These are phyloP conservation scores for Lablab purpureus DNA, from an alignment of 306 rosid species.

Conservation along the genomic window DNA sequence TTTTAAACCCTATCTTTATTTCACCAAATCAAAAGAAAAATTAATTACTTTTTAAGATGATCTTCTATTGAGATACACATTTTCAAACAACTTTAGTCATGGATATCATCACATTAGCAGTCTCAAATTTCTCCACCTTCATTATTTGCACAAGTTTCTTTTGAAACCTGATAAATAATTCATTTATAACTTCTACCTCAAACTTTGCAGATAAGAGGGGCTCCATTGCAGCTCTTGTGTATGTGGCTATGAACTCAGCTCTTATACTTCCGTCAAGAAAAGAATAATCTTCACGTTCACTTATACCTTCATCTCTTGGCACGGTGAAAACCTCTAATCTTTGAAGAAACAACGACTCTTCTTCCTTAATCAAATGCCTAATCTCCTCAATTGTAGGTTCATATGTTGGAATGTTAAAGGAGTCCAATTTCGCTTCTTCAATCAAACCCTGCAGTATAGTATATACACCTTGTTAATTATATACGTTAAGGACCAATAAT, in stretches of 20 bases:
- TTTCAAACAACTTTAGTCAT: background rate
- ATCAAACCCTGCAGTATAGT: slow-evolving; percentile 24
- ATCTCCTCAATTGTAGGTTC: slow-evolving; percentile 26
- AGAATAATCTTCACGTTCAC: background rate
- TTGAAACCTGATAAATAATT: background rate
- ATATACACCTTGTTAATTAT: no score
- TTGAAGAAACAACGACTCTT: slow-evolving; percentile 32
- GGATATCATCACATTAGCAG: background rate
- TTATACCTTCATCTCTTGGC: slow-evolving; percentile 39
- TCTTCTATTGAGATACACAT: background rate
- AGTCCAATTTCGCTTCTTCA: slow-evolving; percentile 37
- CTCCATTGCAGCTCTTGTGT: slow-evolving; percentile 14
- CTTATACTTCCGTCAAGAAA: slow-evolving; percentile 23
- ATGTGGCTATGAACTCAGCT: slow-evolving; percentile 16
- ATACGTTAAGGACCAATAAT: background rate
- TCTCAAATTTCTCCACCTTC: slow-evolving; percentile 13
- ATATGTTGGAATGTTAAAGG: slow-evolving; percentile 28
- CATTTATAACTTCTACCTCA: background rate
- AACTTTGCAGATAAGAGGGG: background rate
- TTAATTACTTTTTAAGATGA: background rate
- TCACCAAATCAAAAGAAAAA: background rate
- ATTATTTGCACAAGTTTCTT: slow-evolving; percentile 10
- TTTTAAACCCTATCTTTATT: background rate
- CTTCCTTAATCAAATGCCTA: slow-evolving; percentile 2
- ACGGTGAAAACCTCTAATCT: background rate